Conservation (phyloP, 1,139 yeast genomes). For the Dujonia santamariae region DNA sequence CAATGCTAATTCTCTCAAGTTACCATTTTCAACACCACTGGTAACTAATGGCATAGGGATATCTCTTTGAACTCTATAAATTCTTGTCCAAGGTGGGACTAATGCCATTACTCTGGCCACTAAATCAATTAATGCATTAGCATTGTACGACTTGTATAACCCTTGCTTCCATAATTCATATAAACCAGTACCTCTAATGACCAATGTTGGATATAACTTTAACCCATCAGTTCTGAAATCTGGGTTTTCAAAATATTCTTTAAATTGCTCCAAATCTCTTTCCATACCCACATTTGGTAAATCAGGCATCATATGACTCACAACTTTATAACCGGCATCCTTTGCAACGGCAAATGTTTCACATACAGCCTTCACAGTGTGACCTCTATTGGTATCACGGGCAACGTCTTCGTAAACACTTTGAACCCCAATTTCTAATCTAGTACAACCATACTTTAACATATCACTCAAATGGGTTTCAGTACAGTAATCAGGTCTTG, state of each 20-base stretch:
- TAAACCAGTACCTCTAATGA: constrained; percentile 94
- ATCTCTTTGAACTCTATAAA: constrained; percentile 97
- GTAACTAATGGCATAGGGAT: constrained; percentile 99
- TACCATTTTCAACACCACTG: constrained; percentile 98
- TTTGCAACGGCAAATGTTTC: constrained; percentile 94
- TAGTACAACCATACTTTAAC: constrained; percentile 94
- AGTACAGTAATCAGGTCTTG: constrained; percentile 98
- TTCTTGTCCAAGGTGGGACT: constrained; percentile 99
- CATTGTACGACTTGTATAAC: constrained; percentile 88
- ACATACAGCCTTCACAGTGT: constrained; percentile 93
- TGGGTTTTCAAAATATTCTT: constrained; percentile 95
- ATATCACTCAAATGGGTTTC: constrained; percentile 93
- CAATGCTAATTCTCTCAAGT: constrained; percentile 88
- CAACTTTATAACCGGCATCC: constrained; percentile 97
- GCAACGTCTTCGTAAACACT: constrained; percentile 98
- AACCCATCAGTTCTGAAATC: constrained; percentile 96
- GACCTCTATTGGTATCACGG: constrained; percentile 97
- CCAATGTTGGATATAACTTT: constrained; percentile 92
- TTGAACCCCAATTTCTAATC: constrained; percentile 96
- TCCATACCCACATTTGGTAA: constrained; percentile 98
- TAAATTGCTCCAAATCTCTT: constrained; percentile 91
- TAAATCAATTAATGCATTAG: constrained; percentile 88
- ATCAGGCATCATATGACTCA: constrained; percentile 99
- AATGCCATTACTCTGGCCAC: constrained; percentile 94
- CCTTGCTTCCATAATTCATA: constrained; percentile 98